Evolutionary conservation across 225 moss, liverwort and hornwort genomes (phyloP).

Genomic region (Marchantia polymorpha): DNA sequence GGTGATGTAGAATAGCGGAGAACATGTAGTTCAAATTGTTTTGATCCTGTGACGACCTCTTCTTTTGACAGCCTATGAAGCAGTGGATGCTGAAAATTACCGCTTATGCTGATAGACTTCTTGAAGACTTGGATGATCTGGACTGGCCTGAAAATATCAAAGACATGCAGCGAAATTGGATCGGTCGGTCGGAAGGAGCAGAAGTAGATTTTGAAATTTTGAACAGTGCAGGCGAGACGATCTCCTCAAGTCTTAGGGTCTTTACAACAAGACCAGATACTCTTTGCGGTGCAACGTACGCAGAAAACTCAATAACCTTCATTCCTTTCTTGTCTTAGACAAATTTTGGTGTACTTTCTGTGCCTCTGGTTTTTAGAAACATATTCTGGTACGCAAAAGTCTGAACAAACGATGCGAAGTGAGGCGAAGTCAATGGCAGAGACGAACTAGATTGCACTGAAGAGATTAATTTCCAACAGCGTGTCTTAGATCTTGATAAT

Average conservation of each 20-base stretch:
- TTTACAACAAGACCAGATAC: conserved; percentile 99
- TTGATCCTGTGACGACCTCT: background rate
- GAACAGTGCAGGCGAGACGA: conserved; percentile 33
- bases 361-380: background rate
- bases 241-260: conserved; percentile 53
- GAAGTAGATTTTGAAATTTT: conserved; percentile 67
- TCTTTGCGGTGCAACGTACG: conserved; percentile 91
- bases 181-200: conserved; percentile 93
- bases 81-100: conserved; percentile 97
- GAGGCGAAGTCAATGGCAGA: too few species aligned
- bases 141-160: conserved; percentile 98
- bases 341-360: background rate
- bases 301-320: background rate
- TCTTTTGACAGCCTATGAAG: conserved; percentile 78
- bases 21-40: too few species aligned
- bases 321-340: background rate
- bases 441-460: background rate
- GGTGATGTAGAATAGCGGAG: too few species aligned
- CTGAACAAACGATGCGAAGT: too few species aligned
- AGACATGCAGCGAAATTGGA: conserved; percentile 99
- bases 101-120: conserved; percentile 80
- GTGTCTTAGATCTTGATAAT: background rate
- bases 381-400: too few species aligned
- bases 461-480: background rate
- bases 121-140: conserved; percentile 80